These are phyloP conservation scores for Paramyrothecium sp. DNA, from an alignment of 2,329 filamentous ascomycete genomes.

Conservation along the genomic window DNA sequence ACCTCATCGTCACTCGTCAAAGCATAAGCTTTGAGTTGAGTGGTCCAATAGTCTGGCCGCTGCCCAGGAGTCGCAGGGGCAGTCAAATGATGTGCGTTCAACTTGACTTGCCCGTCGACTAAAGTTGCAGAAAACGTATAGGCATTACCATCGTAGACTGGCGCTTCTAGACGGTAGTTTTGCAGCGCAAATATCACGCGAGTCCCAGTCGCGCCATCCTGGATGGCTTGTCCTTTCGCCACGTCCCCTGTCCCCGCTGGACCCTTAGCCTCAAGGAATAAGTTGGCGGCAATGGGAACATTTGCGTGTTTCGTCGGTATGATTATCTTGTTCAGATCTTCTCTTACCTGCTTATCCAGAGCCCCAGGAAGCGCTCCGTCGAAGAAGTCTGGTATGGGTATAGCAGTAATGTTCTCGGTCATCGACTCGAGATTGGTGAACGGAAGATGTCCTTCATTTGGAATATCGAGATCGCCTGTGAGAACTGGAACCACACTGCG, in stretches of 20 bases:
- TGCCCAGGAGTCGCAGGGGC: constrained; percentile 23
- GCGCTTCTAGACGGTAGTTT: constrained; percentile 27
- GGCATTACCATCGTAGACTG: constrained; percentile 34
- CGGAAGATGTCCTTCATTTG: constrained; percentile 2
- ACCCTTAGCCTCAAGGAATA: constrained; percentile 38
- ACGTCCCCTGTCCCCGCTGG: constrained; percentile 25
- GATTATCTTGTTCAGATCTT: constrained; percentile 22
- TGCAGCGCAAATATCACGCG: constrained; percentile 34
- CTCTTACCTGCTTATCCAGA: constrained; percentile 16
- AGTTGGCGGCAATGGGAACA: constrained; percentile 33
- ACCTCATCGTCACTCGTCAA: constrained; percentile 23
- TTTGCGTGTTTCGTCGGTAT: constrained; percentile 22
- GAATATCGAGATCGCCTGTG: constrained; percentile 3
- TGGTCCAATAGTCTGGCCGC: constrained; percentile 39
- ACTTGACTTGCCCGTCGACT: constrained; percentile 28
- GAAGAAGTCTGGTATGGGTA: constrained; percentile 26
- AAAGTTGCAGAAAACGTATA: constrained; percentile 37
- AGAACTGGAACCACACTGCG: constrained; percentile 3
- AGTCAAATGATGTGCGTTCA: constrained; percentile 35
- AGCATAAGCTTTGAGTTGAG: constrained; percentile 21
- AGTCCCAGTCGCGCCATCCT: constrained; percentile 33
- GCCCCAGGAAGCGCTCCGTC: constrained; percentile 23
- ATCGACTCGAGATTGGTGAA: constrained; percentile 1
- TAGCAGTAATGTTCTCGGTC: not conserved
- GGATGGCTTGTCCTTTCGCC: constrained; percentile 24